phyloP scores from a whole-genome alignment of 352 stramenopile species.

The Globisporangium perplexum region DNA sequence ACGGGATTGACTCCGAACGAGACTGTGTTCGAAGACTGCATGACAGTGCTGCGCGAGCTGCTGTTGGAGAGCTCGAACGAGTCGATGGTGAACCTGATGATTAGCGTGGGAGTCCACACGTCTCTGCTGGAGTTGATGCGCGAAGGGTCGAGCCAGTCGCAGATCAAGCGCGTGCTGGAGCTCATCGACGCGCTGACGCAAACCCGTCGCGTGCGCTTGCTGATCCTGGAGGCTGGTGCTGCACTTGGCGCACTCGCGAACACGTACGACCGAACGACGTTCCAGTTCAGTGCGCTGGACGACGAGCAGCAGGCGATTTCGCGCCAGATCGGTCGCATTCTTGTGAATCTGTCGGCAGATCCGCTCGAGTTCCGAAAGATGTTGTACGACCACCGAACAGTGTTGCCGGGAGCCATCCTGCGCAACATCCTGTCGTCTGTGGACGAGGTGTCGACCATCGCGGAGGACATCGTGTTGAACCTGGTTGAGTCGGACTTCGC shows the following conservation, averaged over 20 bases:
- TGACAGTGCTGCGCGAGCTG: conserved; percentile 56
- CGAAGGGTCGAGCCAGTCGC: conserved; percentile 22
- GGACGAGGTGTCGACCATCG: conserved; percentile 44
- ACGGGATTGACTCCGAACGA: conserved; percentile 20
- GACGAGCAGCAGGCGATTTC: conserved; percentile 33
- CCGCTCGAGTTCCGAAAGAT: conserved; percentile 77
- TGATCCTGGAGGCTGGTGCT: conserved; percentile 60
- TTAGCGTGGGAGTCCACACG: conserved; percentile 61
- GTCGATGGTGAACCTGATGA: conserved; percentile 58
- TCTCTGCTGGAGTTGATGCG: conserved; percentile 59
- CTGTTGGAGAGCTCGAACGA: conserved; percentile 56
- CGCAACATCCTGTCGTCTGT: conserved; percentile 53
- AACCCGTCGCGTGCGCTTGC: conserved; percentile 56
- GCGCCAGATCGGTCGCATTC: conserved; percentile 40
- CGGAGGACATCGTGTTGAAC: conserved; percentile 69
- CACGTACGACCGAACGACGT: conserved; percentile 43
- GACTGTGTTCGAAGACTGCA: conserved; percentile 51
- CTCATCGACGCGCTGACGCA: conserved; percentile 47
- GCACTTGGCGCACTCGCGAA: conserved; percentile 47
- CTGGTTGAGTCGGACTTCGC: conserved; percentile 79
- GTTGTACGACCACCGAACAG: conserved; percentile 57
- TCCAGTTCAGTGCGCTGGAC: conserved; percentile 29
- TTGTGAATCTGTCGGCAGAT: conserved; percentile 68
- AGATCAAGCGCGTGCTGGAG: conserved; percentile 23
- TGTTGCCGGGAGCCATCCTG: conserved; percentile 52